Conservation (phyloP, 345 rosid species). For the Boechera retrofracta region DNA sequence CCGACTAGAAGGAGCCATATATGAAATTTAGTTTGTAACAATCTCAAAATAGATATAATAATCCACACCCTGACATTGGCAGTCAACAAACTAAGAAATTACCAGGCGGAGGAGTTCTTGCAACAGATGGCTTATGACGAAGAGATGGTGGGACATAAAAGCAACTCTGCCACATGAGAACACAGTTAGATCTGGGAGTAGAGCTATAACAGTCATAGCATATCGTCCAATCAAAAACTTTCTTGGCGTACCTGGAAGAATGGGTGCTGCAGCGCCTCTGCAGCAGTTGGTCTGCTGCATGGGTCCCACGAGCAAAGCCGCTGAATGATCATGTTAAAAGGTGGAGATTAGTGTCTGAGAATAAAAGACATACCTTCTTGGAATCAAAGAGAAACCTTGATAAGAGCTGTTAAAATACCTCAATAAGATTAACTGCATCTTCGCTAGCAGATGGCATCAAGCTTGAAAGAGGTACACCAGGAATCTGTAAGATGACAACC, state of each 20-base stretch:
- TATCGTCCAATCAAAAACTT: background rate
- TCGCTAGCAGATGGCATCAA: slow-evolving; percentile 75
- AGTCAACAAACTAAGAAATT: slow-evolving; percentile 1
- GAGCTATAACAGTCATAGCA: background rate
- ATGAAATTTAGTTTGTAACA: slow-evolving; percentile 7
- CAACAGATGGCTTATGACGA: slow-evolving; percentile 60
- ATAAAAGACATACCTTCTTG: background rate
- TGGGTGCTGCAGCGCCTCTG: slow-evolving; percentile 88
- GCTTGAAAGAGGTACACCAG: slow-evolving; percentile 63
- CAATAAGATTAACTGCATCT: slow-evolving; percentile 73
- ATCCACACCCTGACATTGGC: background rate
- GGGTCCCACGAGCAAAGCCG: slow-evolving; percentile 98
- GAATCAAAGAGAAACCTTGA: background rate
- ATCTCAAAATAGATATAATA: background rate
- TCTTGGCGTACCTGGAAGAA: slow-evolving; percentile 75
- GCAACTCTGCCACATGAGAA: slow-evolving; percentile 72
- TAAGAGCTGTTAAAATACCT: slow-evolving; percentile 42
- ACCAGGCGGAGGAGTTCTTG: slow-evolving; percentile 82
- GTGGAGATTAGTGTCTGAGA: slow-evolving; percentile 6
- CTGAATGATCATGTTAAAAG: slow-evolving; percentile 49
- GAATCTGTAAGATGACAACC: slow-evolving; percentile 53
- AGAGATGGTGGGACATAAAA: slow-evolving; percentile 90
- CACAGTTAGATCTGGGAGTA: background rate
- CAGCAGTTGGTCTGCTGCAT: slow-evolving; percentile 84
- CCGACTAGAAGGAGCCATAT: slow-evolving; percentile 49